Conservation (phyloP, 2,329 filamentous ascomycete species). For the Dothideomycetidae sp. region DNA sequence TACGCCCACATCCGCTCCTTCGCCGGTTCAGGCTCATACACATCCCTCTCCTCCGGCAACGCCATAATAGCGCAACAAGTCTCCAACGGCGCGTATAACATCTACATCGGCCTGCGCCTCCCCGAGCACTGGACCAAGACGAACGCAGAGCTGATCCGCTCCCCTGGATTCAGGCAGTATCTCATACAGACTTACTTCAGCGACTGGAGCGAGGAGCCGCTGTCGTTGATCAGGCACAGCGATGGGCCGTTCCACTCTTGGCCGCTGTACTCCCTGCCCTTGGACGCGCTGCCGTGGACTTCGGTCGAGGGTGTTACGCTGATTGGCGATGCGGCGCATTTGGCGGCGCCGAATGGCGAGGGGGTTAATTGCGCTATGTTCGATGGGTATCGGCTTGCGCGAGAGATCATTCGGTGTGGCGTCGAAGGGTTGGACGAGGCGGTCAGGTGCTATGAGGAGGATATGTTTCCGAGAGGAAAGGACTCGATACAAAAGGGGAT, state of each 20-base stretch:
- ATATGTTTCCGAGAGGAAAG: slow-evolving; percentile 19
- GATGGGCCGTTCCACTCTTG: slow-evolving; percentile 27
- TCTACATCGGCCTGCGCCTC: slow-evolving; percentile 12
- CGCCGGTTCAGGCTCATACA: slow-evolving; percentile 19
- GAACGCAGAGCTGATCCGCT: slow-evolving; percentile 18
- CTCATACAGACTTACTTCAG: slow-evolving; percentile 25
- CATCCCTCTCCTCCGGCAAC: slow-evolving; percentile 14
- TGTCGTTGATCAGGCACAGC: slow-evolving; percentile 29
- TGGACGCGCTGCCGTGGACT: slow-evolving; percentile 33
- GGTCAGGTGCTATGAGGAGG: slow-evolving; percentile 19
- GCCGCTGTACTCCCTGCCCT: slow-evolving; percentile 40
- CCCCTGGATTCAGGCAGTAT: slow-evolving; percentile 25
- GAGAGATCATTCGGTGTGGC: slow-evolving; percentile 26
- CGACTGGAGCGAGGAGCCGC: slow-evolving; percentile 32
- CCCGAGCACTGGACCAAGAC: slow-evolving; percentile 14
- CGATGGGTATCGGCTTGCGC: slow-evolving; percentile 38
- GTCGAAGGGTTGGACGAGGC: slow-evolving; percentile 16
- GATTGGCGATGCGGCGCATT: slow-evolving; percentile 46
- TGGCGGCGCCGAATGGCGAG: slow-evolving; percentile 38
- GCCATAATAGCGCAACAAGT: slow-evolving; percentile 14
- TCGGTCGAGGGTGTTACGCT: slow-evolving; percentile 37
- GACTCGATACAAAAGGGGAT: neutral
- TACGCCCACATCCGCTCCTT: slow-evolving; percentile 17
- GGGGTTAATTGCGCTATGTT: slow-evolving; percentile 45
- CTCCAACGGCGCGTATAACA: slow-evolving; percentile 15